phyloP scores from a whole-genome alignment of 495 filamentous ascomycete species.

The Talaromyces liani region DNA sequence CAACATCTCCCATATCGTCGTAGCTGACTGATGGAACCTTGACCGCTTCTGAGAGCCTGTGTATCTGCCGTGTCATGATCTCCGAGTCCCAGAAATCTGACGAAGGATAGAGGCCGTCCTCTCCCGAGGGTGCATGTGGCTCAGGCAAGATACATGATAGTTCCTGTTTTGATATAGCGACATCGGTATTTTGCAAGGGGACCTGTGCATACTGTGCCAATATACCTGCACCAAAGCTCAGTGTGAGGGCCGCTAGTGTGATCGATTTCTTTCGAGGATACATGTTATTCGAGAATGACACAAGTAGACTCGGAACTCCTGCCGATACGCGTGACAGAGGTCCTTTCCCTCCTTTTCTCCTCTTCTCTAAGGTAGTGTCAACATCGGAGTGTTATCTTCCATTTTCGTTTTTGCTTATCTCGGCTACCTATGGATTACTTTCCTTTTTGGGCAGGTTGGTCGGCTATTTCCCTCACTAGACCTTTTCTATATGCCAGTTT shows the following conservation, averaged over 20 bases:
- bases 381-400: neutral
- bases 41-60: constrained; percentile 11
- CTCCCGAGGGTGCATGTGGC: neutral
- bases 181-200: neutral
- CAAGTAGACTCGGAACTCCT: neutral
- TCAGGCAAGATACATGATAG: neutral
- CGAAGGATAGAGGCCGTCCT: neutral
- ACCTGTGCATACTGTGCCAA: neutral
- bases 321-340: neutral
- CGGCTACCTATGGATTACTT: neutral
- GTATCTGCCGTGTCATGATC: neutral
- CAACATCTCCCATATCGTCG: constrained; percentile 11
- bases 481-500: neutral
- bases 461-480: neutral
- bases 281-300: neutral
- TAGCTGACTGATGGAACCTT: constrained; percentile 6
- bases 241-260: neutral
- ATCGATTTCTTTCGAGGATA: neutral
- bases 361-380: neutral
- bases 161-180: neutral
- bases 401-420: neutral
- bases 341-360: neutral
- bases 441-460: neutral
- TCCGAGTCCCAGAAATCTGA: neutral
- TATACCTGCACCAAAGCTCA: neutral